Conservation (phyloP, 2,329 filamentous ascomycete species). For the Arthrobotrys conoides region DNA sequence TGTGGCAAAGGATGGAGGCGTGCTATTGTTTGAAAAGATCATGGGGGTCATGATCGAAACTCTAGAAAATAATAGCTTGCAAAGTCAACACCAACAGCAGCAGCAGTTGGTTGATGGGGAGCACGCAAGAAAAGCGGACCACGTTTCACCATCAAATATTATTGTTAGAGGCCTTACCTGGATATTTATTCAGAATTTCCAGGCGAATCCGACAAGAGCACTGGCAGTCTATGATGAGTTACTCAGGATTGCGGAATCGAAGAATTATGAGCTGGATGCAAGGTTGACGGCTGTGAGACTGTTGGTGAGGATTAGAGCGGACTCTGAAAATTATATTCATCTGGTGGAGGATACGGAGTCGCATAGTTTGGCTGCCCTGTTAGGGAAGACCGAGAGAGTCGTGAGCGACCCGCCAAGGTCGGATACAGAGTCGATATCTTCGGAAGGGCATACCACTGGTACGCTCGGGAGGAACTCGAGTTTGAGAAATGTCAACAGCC, state of each 20-base stretch:
- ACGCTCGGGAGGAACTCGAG: conserved; percentile 47
- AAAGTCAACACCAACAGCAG: conserved; percentile 16
- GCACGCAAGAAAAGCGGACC: conserved; percentile 3
- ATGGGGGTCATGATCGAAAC: conserved; percentile 69
- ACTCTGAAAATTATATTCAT: conserved; percentile 83
- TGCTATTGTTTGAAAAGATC: conserved; percentile 74
- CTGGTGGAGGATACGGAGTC: conserved; percentile 80
- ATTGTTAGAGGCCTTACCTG: conserved; percentile 79
- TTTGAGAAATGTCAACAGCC: conserved; percentile 57
- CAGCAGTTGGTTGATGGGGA: conserved; percentile 65
- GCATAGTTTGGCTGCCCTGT: conserved; percentile 78
- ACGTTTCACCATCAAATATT: conserved; percentile 76
- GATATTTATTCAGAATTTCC: conserved; percentile 82
- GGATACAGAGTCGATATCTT: conserved; percentile 58
- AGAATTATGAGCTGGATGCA: conserved; percentile 76
- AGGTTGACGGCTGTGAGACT: conserved; percentile 82
- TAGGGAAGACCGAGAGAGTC: conserved; percentile 76
- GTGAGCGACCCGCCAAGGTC: conserved; percentile 66
- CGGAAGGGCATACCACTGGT: conserved; percentile 39
- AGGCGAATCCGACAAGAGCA: conserved; percentile 76
- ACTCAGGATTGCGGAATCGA: conserved; percentile 75
- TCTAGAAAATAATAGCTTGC: conserved; percentile 63
- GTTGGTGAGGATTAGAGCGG: conserved; percentile 85
- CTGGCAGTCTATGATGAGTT: conserved; percentile 75
- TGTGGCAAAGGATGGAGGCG: conserved; percentile 75